Evolutionary conservation across 805 yeast species (phyloP), one percentile per base, ranked within the genome.

Genomic region (Torulaspora maleeae): DNA sequence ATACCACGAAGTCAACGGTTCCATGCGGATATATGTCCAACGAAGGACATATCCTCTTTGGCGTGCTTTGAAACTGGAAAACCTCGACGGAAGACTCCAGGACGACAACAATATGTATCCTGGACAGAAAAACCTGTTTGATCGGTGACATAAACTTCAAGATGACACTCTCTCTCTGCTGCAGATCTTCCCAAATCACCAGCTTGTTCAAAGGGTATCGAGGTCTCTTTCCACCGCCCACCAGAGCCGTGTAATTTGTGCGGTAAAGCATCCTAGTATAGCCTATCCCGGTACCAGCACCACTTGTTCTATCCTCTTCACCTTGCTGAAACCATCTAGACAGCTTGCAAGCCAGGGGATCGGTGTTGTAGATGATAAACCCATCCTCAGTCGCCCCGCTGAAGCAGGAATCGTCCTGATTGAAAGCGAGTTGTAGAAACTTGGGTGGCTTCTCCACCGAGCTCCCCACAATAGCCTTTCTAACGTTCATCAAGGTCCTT

Each of bases 401-500:
- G 68, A 91, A 89, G 63, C 97, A 91, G 29, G 88, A 83, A 57
- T 81, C 85, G 67, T 90, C 96, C 66, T 88, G 95, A 66, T 91
- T 91, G 72, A 88, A 90, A 20, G 80, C 69, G 8, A 84, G 80
- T 49, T 79, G 74, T 16, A 82, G 69, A 30, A 82, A 70, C 42
- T 61, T 61, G 1, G 74, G 68, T 24, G 51, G 51, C 33, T 34
- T 38, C 20, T 45, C 49, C 17, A 16, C 17, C 12, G 37, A 27
- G 24, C 38, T 22, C 34, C 52, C 52, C 27, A 50, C 46, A 13
- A 54, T 52, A n/a, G 50, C 45, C 32, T 47, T 46, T 12, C 54
- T 41, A 27, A 52, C 51, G 39, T 54, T 52, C 58, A 54, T 54
- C 17, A 4, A 15, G 7, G 27, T n/a, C 11, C 35, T 29, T 29